Evolutionary conservation across 116 monocot genomes (phyloP).

Genomic region (Cymodocea nodosa): DNA sequence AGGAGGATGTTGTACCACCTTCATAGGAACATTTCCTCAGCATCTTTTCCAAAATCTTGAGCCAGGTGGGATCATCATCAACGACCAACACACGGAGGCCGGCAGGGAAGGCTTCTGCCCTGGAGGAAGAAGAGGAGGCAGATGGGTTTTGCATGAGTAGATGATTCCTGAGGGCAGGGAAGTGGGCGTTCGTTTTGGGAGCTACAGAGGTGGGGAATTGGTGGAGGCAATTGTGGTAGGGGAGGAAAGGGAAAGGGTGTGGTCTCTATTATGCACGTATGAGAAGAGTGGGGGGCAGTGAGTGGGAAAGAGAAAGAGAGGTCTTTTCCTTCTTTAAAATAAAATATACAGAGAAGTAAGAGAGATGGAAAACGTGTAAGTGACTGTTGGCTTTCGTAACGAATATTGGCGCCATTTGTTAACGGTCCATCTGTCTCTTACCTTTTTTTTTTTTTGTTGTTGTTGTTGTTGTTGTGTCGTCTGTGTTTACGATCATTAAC

Average conservation of each 20-base stretch:
- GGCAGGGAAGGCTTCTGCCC: conserved; percentile 25
- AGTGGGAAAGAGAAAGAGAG: background rate
- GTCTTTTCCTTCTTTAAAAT: background rate
- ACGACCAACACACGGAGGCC: conserved; percentile 56
- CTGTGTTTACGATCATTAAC: background rate
- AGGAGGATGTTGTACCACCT: conserved; percentile 12
- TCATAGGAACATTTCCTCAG: conserved; percentile 51
- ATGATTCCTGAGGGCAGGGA: background rate
- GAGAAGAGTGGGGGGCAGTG: too few species aligned
- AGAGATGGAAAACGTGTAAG: background rate
- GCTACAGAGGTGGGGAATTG: background rate
- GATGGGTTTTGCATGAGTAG: conserved; percentile 5
- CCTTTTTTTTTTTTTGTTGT: background rate
- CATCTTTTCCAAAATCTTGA: conserved; percentile 59
- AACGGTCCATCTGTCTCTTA: conserved; percentile 3
- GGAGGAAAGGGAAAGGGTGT: conserved; percentile 2
- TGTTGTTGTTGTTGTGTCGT: background rate
- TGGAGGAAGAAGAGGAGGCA: conserved; percentile 9
- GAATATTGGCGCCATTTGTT: conserved; percentile 14
- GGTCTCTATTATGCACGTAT: too few species aligned
- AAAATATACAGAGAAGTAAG: background rate
- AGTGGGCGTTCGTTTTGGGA: background rate
- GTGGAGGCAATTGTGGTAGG: background rate
- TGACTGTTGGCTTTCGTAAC: conserved; percentile 5
- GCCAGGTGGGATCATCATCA: conserved; percentile 57